These are phyloP conservation scores for Xylariales sp. DNA, from an alignment of 2,329 filamentous ascomycete species.

Conservation along the genomic window DNA sequence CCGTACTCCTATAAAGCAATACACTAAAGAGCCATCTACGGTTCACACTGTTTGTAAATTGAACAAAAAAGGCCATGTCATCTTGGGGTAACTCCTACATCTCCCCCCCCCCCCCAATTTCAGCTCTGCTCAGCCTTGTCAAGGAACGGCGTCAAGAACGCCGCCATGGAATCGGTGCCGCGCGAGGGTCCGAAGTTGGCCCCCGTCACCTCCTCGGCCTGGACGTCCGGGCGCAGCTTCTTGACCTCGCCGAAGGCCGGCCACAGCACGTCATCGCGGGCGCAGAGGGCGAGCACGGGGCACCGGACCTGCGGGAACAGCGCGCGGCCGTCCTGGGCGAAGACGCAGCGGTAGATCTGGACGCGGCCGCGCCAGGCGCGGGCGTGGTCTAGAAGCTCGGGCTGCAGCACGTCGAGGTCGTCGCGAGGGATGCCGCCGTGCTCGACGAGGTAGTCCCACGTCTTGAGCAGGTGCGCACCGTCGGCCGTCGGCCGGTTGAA, in stretches of 20 bases:
- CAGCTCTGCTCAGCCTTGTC: not conserved
- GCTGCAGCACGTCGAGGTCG: conserved; percentile 7
- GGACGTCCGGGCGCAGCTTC: not conserved
- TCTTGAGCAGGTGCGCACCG: conserved; percentile 4
- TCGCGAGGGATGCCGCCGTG: conserved; percentile 3
- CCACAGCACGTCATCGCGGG: conserved; percentile 8
- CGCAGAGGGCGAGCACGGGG: conserved; percentile 4
- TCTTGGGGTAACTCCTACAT: too few species aligned
- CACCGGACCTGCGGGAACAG: conserved; percentile 4
- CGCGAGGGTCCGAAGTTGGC: conserved; percentile 6
- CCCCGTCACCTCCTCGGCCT: conserved; percentile 2
- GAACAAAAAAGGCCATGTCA: too few species aligned
- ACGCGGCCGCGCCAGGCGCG: conserved; percentile 6
- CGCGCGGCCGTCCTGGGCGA: conserved; percentile 5
- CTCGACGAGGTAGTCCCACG: conserved; percentile 6
- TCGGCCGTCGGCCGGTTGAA: conserved; percentile 7
- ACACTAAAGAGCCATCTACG: too few species aligned
- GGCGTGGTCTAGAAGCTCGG: conserved; percentile 7
- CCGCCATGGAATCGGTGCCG: conserved; percentile 2
- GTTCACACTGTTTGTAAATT: too few species aligned
- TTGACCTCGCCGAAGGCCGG: not conserved
- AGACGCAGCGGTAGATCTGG: conserved; percentile 9
- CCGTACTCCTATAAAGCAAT: too few species aligned
- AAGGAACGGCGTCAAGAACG: not conserved
- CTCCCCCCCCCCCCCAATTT: too few species aligned